phyloP scores from a whole-genome alignment of 176 grass and related monocot species.

The Zea luxurians region DNA sequence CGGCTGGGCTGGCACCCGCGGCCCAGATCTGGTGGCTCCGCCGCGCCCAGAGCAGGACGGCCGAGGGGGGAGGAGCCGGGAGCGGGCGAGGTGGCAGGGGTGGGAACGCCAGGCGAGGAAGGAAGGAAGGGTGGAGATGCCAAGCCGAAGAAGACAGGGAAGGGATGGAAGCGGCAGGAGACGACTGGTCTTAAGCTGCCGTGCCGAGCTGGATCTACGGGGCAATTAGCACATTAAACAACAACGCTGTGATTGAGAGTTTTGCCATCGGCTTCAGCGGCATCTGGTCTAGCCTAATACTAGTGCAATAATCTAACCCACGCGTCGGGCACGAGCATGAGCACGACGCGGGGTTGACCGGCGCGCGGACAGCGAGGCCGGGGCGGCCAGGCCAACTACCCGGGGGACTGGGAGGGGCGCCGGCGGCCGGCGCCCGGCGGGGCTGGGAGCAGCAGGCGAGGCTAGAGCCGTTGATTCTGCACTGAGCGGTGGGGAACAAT shows the following conservation, averaged over 20 bases:
- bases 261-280: background rate
- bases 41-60: background rate
- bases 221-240: background rate
- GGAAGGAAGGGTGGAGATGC: constrained; percentile 39
- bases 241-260: background rate
- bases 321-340: no score
- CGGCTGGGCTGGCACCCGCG: background rate
- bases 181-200: constrained; percentile 22
- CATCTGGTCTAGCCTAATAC: no score
- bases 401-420: no score
- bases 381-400: no score
- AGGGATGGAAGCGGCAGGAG: background rate
- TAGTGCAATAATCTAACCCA: no score
- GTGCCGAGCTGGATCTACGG: constrained; percentile 32
- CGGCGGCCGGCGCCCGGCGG: no score
- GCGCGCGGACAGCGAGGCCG: no score
- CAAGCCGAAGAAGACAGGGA: background rate
- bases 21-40: constrained; percentile 38
- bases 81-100: background rate
- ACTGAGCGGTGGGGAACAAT: no score
- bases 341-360: no score
- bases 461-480: no score
- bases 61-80: background rate
- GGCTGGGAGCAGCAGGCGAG: no score
- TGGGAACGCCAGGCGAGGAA: background rate